A percentile compares a stretch with the other conserved stretches of the same genome.
phyloP scores from a whole-genome alignment of 192 early-diverging fungal species.

The Spinellus fusiger region DNA sequence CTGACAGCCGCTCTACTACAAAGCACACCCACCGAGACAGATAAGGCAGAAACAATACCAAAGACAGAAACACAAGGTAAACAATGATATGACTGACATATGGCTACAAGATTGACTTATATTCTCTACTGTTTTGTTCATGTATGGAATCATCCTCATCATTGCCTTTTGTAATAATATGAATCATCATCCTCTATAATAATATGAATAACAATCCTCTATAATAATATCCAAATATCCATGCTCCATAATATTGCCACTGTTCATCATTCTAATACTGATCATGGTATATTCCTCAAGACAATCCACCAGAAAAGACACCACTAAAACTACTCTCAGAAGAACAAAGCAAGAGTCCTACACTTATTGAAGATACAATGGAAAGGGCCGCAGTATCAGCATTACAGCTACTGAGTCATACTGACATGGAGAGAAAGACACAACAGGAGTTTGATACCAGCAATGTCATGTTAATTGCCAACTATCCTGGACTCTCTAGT shows the following conservation, averaged over 20 bases:
- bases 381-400: conserved; percentile 26
- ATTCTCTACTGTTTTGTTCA: too few relatives aligned
- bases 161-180: too few relatives aligned
- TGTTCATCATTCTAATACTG: not conserved
- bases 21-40: not conserved
- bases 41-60: not conserved
- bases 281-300: not conserved
- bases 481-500: conserved; percentile 1
- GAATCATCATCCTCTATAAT: too few relatives aligned
- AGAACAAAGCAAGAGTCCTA: too few relatives aligned
- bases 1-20: conserved; percentile 4
- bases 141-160: too few relatives aligned
- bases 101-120: too few relatives aligned
- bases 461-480: conserved; percentile 10
- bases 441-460: not conserved
- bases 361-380: conserved; percentile 9
- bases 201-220: too few relatives aligned
- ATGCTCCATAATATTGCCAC: too few relatives aligned
- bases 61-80: not conserved
- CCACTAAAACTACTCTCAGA: too few relatives aligned
- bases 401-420: conserved; percentile 10
- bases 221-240: too few relatives aligned
- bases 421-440: not conserved
- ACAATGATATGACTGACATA: too few relatives aligned
- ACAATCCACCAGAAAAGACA: not conserved